These are phyloP conservation scores for Citrus mangshanensis DNA, from an alignment of 345 rosid genomes.

Conservation along the genomic window DNA sequence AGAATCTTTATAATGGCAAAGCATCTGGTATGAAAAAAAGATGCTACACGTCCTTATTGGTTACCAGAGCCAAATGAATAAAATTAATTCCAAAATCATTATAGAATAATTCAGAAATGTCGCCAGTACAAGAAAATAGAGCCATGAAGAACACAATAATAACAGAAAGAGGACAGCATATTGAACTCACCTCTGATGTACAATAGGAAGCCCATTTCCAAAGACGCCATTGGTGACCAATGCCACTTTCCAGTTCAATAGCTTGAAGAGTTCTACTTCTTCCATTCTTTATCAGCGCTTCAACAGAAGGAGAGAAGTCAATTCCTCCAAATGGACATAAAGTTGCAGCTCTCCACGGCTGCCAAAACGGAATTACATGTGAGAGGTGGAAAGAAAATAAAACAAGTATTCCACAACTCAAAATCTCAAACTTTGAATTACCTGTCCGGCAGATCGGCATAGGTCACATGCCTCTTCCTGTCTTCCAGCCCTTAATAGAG, in stretches of 20 bases:
- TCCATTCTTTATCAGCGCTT: constrained; percentile 78
- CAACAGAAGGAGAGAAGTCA: constrained; percentile 79
- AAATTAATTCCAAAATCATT: background rate
- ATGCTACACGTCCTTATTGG: background rate
- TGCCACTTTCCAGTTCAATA: constrained; percentile 86
- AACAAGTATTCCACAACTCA: background rate
- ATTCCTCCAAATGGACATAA: constrained; percentile 84
- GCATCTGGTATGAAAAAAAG: background rate
- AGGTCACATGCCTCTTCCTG: constrained; percentile 86
- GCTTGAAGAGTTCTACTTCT: constrained; percentile 80
- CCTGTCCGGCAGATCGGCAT: constrained; percentile 98
- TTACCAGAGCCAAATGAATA: constrained; percentile 5
- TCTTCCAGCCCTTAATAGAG: constrained; percentile 92
- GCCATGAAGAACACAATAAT: background rate
- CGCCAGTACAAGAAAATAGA: background rate
- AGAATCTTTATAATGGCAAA: background rate
- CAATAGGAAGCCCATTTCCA: constrained; percentile 98
- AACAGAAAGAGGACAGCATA: background rate
- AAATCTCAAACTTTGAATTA: constrained; percentile 23
- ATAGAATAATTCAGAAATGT: background rate
- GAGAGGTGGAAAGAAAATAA: constrained; percentile 5
- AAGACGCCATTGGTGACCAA: constrained; percentile 81
- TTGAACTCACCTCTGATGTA: constrained; percentile 73
- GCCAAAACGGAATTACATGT: constrained; percentile 15
- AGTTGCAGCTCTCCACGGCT: constrained; percentile 99